Evolutionary conservation across 768 basidiomycete species (phyloP), one percentile per base, ranked within the genome.

Genomic region (Phylloporus scabripes): DNA sequence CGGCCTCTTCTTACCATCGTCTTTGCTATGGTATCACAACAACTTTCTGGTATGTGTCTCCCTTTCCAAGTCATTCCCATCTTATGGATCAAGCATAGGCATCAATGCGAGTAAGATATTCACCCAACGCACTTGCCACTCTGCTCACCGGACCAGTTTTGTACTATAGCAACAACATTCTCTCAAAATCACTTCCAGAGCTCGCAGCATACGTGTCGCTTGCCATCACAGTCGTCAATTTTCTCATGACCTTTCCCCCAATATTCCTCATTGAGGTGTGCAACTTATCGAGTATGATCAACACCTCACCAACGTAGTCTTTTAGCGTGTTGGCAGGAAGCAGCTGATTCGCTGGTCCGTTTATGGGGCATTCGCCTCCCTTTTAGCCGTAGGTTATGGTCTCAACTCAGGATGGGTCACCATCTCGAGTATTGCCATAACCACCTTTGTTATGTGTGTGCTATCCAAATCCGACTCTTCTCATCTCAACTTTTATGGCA

Each of bases 161-260:
- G 47, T 95, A 92, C 65, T 95, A 94, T 69, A 90, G 87, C 68
- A 93, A 91, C 56, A 79, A 83, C 42, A 96, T 96, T 55, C 77
- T 96, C 21, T 79, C 83, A 21, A 85, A 80, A 50, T 77, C 90
- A 3, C 71, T 96, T 47, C 91, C 92, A 14, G 77, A 86, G 15
- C 65, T 83, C 20, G 92, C 87, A 0, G 81, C 89, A 17, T 85
- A 89, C 56, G 78, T 94, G 17, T 92, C 92, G 2, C 67, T 96
- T 2, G 86, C 83, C 15, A 88, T 95, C 44, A 87, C 92, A 0
- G 61, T 90, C 28, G 81, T 94, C 51, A 96, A 96, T 62, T 85
- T 85, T 44, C 50, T 80, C 41, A 74, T 75, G 75, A 77, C 81
- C 0, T 86, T 92, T 63, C 88, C 91, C 7, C 86, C 92, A 4